Evolutionary conservation across 2,329 filamentous ascomycete genomes (phyloP).

Genomic region (Fusarium abutilonis): DNA sequence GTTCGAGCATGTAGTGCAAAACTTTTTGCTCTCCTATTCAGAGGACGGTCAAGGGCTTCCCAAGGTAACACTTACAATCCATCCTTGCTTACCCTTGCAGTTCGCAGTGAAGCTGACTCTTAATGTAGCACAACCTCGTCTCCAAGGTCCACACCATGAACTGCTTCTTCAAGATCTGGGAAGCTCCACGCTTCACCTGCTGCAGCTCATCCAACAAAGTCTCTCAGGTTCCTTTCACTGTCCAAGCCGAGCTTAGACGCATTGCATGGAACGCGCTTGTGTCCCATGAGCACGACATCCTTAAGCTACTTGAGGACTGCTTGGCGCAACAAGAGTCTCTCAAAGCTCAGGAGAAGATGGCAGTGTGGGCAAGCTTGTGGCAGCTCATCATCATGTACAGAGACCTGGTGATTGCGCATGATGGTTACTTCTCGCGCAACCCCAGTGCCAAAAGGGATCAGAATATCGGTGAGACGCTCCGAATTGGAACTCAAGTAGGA

Average conservation of each 20-base stretch:
- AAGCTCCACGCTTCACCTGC: slow-evolving; percentile 55
- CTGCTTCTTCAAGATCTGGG: slow-evolving; percentile 62
- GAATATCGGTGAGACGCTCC: slow-evolving; percentile 37
- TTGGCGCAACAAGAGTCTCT: slow-evolving; percentile 53
- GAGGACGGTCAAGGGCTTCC: slow-evolving; percentile 51
- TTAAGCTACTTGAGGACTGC: slow-evolving; percentile 54
- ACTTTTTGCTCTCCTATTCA: slow-evolving; percentile 52
- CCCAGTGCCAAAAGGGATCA: slow-evolving; percentile 37
- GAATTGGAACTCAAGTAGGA: neutral
- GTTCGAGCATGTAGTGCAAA: slow-evolving; percentile 51
- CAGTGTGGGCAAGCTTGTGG: slow-evolving; percentile 62
- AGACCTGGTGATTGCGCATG: slow-evolving; percentile 51
- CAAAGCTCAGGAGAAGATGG: slow-evolving; percentile 53
- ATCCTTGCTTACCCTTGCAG: slow-evolving; percentile 1
- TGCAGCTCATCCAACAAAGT: slow-evolving; percentile 52
- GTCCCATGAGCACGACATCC: slow-evolving; percentile 53
- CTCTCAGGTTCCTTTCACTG: slow-evolving; percentile 51
- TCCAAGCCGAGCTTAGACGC: slow-evolving; percentile 54
- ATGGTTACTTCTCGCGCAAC: slow-evolving; percentile 44
- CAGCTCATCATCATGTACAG: slow-evolving; percentile 61
- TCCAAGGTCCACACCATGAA: slow-evolving; percentile 58
- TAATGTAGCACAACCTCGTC: slow-evolving; percentile 54
- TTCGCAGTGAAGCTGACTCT: slow-evolving; percentile 30
- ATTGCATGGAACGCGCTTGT: slow-evolving; percentile 53
- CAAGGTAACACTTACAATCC: slow-evolving; percentile 49